phyloP scores from a whole-genome alignment of 1,139 yeast species.

The Geotrichum carabidarum region DNA sequence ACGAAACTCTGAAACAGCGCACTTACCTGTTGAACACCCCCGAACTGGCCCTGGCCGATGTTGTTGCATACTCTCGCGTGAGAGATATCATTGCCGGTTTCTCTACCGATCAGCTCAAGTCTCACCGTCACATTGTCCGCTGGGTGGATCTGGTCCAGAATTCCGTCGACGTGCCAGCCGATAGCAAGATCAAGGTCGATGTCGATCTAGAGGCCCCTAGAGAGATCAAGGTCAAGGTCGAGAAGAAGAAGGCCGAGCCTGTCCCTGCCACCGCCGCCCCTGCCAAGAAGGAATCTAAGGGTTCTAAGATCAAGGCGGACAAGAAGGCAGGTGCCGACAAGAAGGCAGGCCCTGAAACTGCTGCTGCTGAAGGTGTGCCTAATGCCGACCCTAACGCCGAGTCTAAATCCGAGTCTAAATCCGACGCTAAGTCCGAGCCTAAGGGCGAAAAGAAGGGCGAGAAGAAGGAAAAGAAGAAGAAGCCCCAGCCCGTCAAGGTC shows the following conservation, averaged over 20 bases:
- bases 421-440: slow-evolving; percentile 34
- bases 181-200: slow-evolving; percentile 51
- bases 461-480: slow-evolving; percentile 52
- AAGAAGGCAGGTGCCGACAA: slow-evolving; percentile 34
- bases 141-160: slow-evolving; percentile 87
- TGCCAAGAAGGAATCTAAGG: slow-evolving; percentile 35
- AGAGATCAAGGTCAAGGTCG: slow-evolving; percentile 58
- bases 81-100: slow-evolving; percentile 56
- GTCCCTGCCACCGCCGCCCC: slow-evolving; percentile 25
- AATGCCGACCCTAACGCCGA: slow-evolving; percentile 35
- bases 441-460: slow-evolving; percentile 50
- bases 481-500: slow-evolving; percentile 45
- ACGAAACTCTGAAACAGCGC: slow-evolving; percentile 60
- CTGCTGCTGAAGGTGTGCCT: slow-evolving; percentile 23
- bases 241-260: slow-evolving; percentile 31
- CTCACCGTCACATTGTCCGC: slow-evolving; percentile 75
- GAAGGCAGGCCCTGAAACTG: slow-evolving; percentile 18
- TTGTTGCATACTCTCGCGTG: slow-evolving; percentile 59
- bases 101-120: slow-evolving; percentile 51
- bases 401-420: slow-evolving; percentile 31
- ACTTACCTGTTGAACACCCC: slow-evolving; percentile 65
- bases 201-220: slow-evolving; percentile 50
- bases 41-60: slow-evolving; percentile 58
- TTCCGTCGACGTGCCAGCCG: slow-evolving; percentile 50
- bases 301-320: slow-evolving; percentile 40